These are phyloP conservation scores for Schoenoplectus triqueter DNA, from an alignment of 202 grass and related monocot genomes.

Conservation along the genomic window DNA sequence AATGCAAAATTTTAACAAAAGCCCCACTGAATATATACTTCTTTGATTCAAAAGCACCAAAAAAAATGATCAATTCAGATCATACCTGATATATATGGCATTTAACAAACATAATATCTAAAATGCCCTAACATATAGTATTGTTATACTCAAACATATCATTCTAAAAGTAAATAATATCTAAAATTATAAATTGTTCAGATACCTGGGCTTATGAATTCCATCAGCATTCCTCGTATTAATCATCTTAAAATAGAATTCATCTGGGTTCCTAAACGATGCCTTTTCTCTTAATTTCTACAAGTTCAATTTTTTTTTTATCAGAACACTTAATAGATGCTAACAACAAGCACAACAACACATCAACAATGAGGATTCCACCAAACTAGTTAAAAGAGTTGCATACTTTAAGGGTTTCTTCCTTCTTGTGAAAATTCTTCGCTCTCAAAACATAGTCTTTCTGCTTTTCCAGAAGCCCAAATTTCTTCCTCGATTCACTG, in stretches of 20 bases:
- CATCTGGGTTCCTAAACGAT: conserved; percentile 77
- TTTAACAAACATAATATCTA: not conserved
- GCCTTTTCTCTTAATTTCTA: conserved; percentile 93
- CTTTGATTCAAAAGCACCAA: not conserved
- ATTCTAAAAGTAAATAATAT: not conserved
- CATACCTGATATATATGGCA: not conserved
- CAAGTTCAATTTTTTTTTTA: too few species aligned
- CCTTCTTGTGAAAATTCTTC: conserved; percentile 66
- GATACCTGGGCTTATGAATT: conserved; percentile 71
- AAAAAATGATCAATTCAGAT: not conserved
- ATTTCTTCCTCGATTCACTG: conserved; percentile 78
- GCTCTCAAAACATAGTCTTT: conserved; percentile 85
- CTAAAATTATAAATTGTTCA: not conserved
- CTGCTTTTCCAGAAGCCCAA: conserved; percentile 83
- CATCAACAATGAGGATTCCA: not conserved
- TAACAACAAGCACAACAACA: not conserved
- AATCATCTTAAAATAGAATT: conserved; percentile 97
- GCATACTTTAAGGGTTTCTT: conserved; percentile 65
- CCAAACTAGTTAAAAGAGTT: conserved; percentile 7
- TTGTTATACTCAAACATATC: not conserved
- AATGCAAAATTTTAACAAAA: conserved; percentile 32
- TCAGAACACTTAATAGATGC: not conserved
- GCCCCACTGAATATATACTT: not conserved
- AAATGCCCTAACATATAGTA: not conserved
- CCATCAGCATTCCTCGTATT: conserved; percentile 64